These are phyloP conservation scores for Kazachstania bromeliacearum DNA, from an alignment of 805 yeast species.

Conservation along the genomic window DNA sequence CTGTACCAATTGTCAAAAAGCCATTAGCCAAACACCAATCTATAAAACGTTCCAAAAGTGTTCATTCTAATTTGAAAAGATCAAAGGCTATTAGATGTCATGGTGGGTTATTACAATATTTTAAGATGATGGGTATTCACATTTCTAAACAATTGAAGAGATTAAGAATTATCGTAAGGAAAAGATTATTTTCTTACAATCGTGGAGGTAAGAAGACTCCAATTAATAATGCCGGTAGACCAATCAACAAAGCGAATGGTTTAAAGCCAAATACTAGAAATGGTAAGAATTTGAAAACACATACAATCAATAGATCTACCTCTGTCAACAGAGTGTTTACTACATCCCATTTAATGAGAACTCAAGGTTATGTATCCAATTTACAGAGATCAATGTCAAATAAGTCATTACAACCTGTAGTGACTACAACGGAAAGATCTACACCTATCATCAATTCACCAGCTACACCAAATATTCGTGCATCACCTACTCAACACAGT, in stretches of 20 bases:
- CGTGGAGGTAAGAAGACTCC: background rate
- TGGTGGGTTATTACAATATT: constrained; percentile 31
- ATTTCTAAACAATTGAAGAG: constrained; percentile 18
- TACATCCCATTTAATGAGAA: constrained; percentile 23
- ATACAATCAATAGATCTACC: no score
- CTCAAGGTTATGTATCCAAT: constrained; percentile 25
- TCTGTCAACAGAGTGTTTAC: constrained; percentile 13
- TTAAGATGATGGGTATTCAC: constrained; percentile 21
- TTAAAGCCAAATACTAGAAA: no score
- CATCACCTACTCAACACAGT: constrained; percentile 4
- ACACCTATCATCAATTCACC: background rate
- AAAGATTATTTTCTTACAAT: constrained; percentile 14
- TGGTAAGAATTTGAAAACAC: no score
- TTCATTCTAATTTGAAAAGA: constrained; percentile 9
- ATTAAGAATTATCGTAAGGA: constrained; percentile 24
- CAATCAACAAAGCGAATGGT: no score
- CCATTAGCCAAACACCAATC: background rate
- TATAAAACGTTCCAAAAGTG: background rate
- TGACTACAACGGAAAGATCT: constrained; percentile 1
- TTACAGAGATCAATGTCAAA: constrained; percentile 21
- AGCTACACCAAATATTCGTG: background rate
- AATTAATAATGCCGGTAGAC: background rate
- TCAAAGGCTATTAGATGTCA: constrained; percentile 32
- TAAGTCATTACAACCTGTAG: constrained; percentile 13
- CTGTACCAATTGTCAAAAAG: constrained; percentile 1